Conservation (phyloP, 768 basidiomycete species). For the Pseudohyphozyma bogoriensis region DNA sequence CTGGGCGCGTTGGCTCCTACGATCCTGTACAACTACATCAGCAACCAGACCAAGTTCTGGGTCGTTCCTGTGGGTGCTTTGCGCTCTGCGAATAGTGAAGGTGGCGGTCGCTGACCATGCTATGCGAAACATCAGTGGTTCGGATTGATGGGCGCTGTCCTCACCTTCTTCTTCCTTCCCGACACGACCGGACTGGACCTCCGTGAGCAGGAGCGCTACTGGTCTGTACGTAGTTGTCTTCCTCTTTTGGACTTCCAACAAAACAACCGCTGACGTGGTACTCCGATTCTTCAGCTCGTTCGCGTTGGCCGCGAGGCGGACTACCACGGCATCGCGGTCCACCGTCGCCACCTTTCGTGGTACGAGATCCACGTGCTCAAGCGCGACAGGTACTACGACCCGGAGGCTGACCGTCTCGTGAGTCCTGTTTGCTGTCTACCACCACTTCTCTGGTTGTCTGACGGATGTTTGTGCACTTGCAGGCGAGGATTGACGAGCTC, state of each 20-base stretch:
- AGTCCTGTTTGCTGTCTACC: no score
- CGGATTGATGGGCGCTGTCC: slow-evolving; percentile 34
- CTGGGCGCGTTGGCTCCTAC: slow-evolving; percentile 41
- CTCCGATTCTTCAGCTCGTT: slow-evolving; percentile 29
- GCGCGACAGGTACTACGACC: slow-evolving; percentile 37
- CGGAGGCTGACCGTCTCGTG: slow-evolving; percentile 40
- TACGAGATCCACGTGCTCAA: slow-evolving; percentile 39
- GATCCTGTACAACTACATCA: slow-evolving; percentile 41
- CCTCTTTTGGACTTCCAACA: no score
- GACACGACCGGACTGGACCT: slow-evolving; percentile 44
- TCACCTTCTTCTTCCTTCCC: slow-evolving; percentile 34
- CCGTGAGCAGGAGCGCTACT: slow-evolving; percentile 42
- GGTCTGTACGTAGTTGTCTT: slow-evolving; percentile 16
- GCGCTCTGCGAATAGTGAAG: no score
- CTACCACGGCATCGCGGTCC: slow-evolving; percentile 42
- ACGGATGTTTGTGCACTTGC: no score
- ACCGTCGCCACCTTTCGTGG: slow-evolving; percentile 38
- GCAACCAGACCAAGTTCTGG: no score
- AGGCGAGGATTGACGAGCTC: slow-evolving; percentile 23
- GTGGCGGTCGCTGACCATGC: no score
- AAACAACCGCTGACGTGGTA: no score
- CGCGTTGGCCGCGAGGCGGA: slow-evolving; percentile 36
- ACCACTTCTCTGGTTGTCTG: no score
- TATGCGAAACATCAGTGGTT: no score
- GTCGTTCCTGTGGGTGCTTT: background rate